A percentile compares a stretch with the other conserved stretches of the same genome.
Evolutionary conservation across 495 filamentous ascomycete genomes (phyloP).

Genomic region (Tuber microsphaerosporum): DNA sequence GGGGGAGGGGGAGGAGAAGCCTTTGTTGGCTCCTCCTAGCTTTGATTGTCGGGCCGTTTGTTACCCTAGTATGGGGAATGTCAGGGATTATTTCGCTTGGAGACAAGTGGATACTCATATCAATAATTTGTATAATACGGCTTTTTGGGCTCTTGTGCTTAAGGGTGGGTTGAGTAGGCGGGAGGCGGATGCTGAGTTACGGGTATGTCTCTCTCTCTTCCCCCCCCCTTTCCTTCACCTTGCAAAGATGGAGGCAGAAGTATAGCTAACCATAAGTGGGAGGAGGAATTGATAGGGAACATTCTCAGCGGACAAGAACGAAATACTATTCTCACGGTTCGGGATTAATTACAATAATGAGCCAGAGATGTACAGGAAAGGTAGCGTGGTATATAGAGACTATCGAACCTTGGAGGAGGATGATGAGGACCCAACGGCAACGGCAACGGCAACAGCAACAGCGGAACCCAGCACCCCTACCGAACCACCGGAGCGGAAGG

Average conservation of each 20-base stretch:
- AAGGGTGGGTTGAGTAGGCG: conserved; percentile 64
- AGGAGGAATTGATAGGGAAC: conserved; percentile 78
- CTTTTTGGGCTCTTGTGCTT: conserved; percentile 83
- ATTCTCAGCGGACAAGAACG: conserved; percentile 79
- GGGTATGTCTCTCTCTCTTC: conserved; percentile 46
- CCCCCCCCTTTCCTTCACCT: too few species aligned
- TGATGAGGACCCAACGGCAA: background rate
- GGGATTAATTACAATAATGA: conserved; percentile 97
- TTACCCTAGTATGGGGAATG: conserved; percentile 69
- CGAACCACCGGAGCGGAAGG: conserved; percentile 50
- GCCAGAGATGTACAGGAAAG: conserved; percentile 83
- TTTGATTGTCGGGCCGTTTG: conserved; percentile 88
- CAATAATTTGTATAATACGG: conserved; percentile 97
- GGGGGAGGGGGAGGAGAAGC: conserved; percentile 15
- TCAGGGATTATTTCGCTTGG: conserved; percentile 95
- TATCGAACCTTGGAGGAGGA: conserved; percentile 45
- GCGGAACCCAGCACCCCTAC: conserved; percentile 42
- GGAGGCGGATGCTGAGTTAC: conserved; percentile 71
- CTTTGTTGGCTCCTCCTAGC: conserved; percentile 67
- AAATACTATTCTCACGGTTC: conserved; percentile 85
- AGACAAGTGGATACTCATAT: conserved; percentile 92
- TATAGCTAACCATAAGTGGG: background rate
- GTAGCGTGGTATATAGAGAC: conserved; percentile 78
- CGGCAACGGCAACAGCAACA: too few species aligned
- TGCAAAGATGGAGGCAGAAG: too few species aligned